Conservation (phyloP, 805 yeast genomes). For the Wickerhamiella nectarea region DNA sequence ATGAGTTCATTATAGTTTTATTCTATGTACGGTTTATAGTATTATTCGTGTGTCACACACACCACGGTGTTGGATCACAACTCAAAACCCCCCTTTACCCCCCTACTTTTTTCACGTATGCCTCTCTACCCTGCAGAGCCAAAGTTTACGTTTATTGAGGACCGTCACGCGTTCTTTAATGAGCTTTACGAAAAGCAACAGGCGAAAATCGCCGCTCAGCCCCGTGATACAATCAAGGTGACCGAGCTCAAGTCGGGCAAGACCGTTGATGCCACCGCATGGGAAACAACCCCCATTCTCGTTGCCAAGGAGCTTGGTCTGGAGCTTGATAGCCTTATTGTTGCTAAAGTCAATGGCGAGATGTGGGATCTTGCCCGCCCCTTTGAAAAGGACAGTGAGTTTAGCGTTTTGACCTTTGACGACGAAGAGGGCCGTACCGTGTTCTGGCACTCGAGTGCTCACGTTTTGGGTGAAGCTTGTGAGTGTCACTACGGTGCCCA, state of each 20-base stretch:
- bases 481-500: constrained; percentile 95
- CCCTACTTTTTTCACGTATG: neutral
- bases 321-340: constrained; percentile 76
- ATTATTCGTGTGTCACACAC: neutral
- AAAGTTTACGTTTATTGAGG: constrained; percentile 70
- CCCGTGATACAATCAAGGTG: constrained; percentile 53
- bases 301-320: constrained; percentile 78
- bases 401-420: constrained; percentile 83
- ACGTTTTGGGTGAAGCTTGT: constrained; percentile 94
- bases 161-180: constrained; percentile 67
- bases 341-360: constrained; percentile 78
- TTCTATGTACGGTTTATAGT: too few species aligned
- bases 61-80: neutral
- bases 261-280: constrained; percentile 60
- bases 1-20: neutral
- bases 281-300: constrained; percentile 81
- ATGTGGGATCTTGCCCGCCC: constrained; percentile 96
- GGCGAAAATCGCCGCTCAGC: constrained; percentile 49
- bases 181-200: constrained; percentile 66
- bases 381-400: constrained; percentile 50
- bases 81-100: neutral
- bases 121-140: constrained; percentile 35
- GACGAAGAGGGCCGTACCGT: constrained; percentile 90
- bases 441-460: constrained; percentile 99
- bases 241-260: constrained; percentile 73